Percentiles rank a stretch among this genome's conserved stretches.
phyloP scores from a whole-genome alignment of 768 basidiomycete species.

The Boletus tylopilopsis region DNA sequence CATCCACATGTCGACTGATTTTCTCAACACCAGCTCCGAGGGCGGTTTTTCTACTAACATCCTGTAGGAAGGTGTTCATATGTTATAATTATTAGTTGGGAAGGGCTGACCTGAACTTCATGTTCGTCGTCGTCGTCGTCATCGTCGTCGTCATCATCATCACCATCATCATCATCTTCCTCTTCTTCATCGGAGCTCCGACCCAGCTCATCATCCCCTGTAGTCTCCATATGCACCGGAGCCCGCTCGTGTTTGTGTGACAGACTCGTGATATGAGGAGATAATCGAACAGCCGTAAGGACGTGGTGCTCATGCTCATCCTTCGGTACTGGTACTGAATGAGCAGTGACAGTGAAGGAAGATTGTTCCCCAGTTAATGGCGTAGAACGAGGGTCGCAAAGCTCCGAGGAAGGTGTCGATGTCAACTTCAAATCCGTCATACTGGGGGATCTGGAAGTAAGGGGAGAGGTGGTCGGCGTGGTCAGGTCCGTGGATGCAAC shows the following conservation, averaged over 20 bases:
- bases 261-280: constrained; percentile 10
- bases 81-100: neutral
- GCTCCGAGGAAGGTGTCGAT: constrained; percentile 3
- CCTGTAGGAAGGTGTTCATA: constrained; percentile 19
- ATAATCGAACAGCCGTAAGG: constrained; percentile 24
- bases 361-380: neutral
- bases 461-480: constrained; percentile 18
- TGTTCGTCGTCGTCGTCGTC: constrained; percentile 21
- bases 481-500: constrained; percentile 14
- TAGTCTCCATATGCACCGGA: constrained; percentile 10
- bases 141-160: constrained; percentile 14
- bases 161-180: constrained; percentile 13
- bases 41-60: constrained; percentile 27
- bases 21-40: constrained; percentile 36
- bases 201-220: constrained; percentile 5
- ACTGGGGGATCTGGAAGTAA: constrained; percentile 21
- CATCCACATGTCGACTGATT: constrained; percentile 32
- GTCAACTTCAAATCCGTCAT: constrained; percentile 12
- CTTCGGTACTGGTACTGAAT: neutral
- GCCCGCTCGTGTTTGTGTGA: constrained; percentile 10
- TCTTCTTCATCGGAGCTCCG: constrained; percentile 14
- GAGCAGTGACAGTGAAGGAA: neutral
- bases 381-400: neutral
- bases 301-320: constrained; percentile 22
- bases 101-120: constrained; percentile 18